Percentiles rank a stretch among this genome's conserved stretches.
These are phyloP conservation scores for Cicer bijugum DNA, from an alignment of 306 rosid species.

Conservation along the genomic window DNA sequence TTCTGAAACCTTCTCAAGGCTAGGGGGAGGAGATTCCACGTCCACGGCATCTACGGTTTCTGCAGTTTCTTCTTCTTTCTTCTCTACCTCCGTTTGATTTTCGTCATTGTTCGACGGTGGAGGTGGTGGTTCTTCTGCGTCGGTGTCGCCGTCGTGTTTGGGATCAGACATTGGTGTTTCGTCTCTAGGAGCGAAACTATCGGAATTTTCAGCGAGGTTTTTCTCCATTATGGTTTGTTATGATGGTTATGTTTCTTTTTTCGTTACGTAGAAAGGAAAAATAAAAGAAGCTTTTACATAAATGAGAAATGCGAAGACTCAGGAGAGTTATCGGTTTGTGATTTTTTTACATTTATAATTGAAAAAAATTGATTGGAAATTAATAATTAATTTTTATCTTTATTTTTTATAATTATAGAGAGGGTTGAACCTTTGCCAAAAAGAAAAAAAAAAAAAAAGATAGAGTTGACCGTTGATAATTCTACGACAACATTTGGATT, in stretches of 20 bases:
- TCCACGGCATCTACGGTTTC: not conserved
- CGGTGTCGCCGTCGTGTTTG: not conserved
- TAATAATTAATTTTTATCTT: not conserved
- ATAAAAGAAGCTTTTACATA: constrained; percentile 29
- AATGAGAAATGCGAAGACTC: constrained; percentile 42
- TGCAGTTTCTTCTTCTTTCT: constrained; percentile 28
- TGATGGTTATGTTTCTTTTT: constrained; percentile 40
- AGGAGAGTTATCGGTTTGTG: constrained; percentile 48
- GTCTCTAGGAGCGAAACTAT: constrained; percentile 4
- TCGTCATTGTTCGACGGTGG: not conserved
- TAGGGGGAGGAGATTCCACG: constrained; percentile 38
- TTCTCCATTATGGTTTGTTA: constrained; percentile 54
- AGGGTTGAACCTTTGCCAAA: constrained; percentile 25
- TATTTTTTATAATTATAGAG: not conserved
- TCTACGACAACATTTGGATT: not conserved
- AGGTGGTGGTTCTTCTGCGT: not conserved
- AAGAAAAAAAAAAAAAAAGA: too few relatives aligned
- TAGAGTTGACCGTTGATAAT: constrained; percentile 42
- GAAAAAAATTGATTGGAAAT: not conserved
- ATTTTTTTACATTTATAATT: not conserved
- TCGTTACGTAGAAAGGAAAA: not conserved
- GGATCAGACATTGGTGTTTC: constrained; percentile 29
- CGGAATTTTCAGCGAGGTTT: constrained; percentile 42
- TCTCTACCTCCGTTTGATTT: not conserved
- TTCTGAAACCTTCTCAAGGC: constrained; percentile 44